phyloP scores from a whole-genome alignment of 345 rosid species.

The Leavenworthia alabamica region DNA sequence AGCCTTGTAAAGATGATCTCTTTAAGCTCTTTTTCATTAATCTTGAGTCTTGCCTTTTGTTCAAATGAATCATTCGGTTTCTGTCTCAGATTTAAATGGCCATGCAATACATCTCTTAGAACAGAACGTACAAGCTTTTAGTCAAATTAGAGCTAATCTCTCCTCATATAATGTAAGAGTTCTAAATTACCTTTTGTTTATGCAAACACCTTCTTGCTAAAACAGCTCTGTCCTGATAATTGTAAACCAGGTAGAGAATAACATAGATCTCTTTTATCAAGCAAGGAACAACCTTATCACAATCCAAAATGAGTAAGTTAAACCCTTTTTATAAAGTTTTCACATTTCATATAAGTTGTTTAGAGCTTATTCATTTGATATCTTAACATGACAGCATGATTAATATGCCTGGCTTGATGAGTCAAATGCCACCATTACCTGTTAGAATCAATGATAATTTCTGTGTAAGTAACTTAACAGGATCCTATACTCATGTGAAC shows the following conservation, averaged over 20 bases:
- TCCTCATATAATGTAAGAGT: constrained; percentile 55
- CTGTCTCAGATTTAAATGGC: constrained; percentile 57
- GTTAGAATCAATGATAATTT: constrained; percentile 61
- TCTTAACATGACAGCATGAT: constrained; percentile 54
- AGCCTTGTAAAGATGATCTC: neutral
- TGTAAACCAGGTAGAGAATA: constrained; percentile 70
- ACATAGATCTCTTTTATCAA: constrained; percentile 56
- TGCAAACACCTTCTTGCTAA: neutral
- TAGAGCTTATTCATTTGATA: constrained; percentile 10
- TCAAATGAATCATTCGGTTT: constrained; percentile 5
- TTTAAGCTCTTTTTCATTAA: neutral
- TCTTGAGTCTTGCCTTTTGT: neutral
- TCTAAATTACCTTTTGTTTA: neutral
- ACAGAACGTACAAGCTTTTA: constrained; percentile 63
- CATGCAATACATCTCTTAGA: constrained; percentile 56
- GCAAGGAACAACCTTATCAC: constrained; percentile 64
- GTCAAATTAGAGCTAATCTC: constrained; percentile 68
- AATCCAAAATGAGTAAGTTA: constrained; percentile 69
- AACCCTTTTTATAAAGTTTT: neutral
- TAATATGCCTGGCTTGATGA: constrained; percentile 78
- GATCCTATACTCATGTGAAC: neutral
- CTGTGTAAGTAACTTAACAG: constrained; percentile 40
- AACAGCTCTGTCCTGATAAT: neutral
- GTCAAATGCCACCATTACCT: constrained; percentile 82
- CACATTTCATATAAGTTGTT: constrained; percentile 3